A percentile compares a stretch with the other conserved stretches of the same genome.
Evolutionary conservation across 768 basidiomycete genomes (phyloP).

Genomic region (Galerina sulciceps): DNA sequence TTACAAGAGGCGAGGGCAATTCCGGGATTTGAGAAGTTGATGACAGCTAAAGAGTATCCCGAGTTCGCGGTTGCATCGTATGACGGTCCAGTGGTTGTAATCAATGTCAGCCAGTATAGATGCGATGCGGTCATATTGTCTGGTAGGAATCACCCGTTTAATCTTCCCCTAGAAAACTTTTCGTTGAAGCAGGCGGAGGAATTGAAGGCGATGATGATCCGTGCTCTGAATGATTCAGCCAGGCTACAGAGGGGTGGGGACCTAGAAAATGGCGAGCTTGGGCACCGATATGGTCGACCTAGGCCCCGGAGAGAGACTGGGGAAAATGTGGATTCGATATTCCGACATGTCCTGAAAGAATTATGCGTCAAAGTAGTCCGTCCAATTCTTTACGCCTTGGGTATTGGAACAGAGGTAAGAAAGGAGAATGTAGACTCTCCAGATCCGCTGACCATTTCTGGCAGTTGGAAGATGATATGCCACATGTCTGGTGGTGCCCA

Average conservation of each 20-base stretch:
- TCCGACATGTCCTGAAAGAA: conserved; percentile 10
- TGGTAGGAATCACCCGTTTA: conserved; percentile 1
- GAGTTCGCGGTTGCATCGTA: conserved; percentile 21
- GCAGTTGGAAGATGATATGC: conserved; percentile 25
- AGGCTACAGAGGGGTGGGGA: conserved; percentile 1
- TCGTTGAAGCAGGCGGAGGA: conserved; percentile 5
- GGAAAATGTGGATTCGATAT: neutral
- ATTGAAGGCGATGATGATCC: conserved; percentile 6
- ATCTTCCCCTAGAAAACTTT: conserved; percentile 15
- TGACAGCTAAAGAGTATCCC: conserved; percentile 20
- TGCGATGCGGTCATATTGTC: conserved; percentile 39
- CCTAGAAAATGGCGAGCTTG: neutral
- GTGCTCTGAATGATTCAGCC: neutral
- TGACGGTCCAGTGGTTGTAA: conserved; percentile 38
- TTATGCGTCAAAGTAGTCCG: conserved; percentile 4
- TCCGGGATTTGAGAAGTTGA: conserved; percentile 31
- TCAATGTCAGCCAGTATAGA: conserved; percentile 33
- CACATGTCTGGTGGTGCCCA: conserved; percentile 31
- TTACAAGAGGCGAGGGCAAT: neutral
- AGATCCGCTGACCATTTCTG: neutral
- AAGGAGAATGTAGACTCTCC: neutral
- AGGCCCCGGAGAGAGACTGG: neutral
- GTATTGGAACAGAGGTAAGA: neutral
- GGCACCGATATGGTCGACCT: conserved; percentile 13
- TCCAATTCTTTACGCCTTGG: neutral